phyloP scores from a whole-genome alignment of 305 asterid genomes.

The Coffea humblotiana region DNA sequence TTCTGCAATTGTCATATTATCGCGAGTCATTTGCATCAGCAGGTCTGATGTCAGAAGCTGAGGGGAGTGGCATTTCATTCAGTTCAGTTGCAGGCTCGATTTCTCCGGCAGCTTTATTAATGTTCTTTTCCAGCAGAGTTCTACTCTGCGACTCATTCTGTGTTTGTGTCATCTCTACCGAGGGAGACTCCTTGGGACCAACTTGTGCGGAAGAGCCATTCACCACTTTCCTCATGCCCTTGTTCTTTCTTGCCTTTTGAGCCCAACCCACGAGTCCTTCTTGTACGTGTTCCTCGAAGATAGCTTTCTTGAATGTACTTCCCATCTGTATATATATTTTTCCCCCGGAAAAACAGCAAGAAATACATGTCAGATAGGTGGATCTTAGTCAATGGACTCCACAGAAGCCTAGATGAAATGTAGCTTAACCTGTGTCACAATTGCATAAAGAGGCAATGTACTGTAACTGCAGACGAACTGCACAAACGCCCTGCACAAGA shows the following conservation, averaged over 20 bases:
- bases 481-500: constrained; percentile 47
- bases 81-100: constrained; percentile 11
- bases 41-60: not conserved
- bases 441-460: constrained; percentile 66
- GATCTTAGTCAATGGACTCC: not conserved
- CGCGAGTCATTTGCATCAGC: not conserved
- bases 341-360: not conserved
- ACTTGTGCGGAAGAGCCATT: constrained; percentile 18
- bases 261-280: constrained; percentile 57
- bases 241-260: constrained; percentile 35
- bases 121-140: constrained; percentile 8
- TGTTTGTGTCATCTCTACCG: constrained; percentile 11
- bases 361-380: not conserved
- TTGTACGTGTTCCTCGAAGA: constrained; percentile 54
- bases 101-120: constrained; percentile 19
- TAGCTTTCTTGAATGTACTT: constrained; percentile 52
- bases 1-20: not conserved
- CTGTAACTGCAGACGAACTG: constrained; percentile 71
- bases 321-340: constrained; percentile 46
- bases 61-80: not conserved
- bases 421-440: constrained; percentile 55
- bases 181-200: constrained; percentile 16
- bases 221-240: constrained; percentile 16
- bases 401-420: not conserved
- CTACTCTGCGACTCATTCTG: not conserved